phyloP scores from a whole-genome alignment of 805 yeast genomes.

The Wickerhamomyces sydowiorum region DNA sequence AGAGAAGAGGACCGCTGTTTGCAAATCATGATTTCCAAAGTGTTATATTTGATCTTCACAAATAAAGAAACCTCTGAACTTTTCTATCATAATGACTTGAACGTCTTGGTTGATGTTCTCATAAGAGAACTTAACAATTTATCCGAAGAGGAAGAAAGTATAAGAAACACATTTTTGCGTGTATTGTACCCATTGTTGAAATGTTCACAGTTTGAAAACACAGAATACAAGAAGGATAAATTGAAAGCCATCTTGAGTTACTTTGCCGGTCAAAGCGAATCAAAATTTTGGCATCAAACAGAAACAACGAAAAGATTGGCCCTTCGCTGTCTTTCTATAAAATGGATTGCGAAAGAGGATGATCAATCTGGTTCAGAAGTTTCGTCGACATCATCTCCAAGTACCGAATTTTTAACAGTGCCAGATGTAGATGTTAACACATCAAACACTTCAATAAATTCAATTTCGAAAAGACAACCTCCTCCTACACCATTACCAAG shows the following conservation, averaged over 20 bases:
- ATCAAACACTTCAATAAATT: slow-evolving; percentile 31
- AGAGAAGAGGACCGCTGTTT: slow-evolving; percentile 66
- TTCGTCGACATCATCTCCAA: slow-evolving; percentile 4
- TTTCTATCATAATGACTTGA: slow-evolving; percentile 78
- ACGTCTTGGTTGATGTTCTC: slow-evolving; percentile 77
- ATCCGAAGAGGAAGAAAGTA: slow-evolving; percentile 49
- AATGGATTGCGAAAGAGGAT: slow-evolving; percentile 24
- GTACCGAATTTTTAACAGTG: slow-evolving; percentile 6
- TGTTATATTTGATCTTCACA: slow-evolving; percentile 69
- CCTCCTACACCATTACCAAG: slow-evolving; percentile 33
- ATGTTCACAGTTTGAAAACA: slow-evolving; percentile 53
- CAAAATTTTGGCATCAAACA: slow-evolving; percentile 29
- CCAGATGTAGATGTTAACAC: slow-evolving; percentile 11
- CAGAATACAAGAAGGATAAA: slow-evolving; percentile 54
- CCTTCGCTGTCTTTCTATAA: slow-evolving; percentile 18
- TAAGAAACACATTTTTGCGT: slow-evolving; percentile 67
- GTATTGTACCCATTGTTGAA: slow-evolving; percentile 67
- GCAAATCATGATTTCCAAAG: slow-evolving; percentile 74
- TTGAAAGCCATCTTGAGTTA: slow-evolving; percentile 45
- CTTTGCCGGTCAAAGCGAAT: slow-evolving; percentile 29
- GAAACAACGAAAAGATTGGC: slow-evolving; percentile 38
- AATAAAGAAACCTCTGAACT: slow-evolving; percentile 52
- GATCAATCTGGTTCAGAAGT: background rate
- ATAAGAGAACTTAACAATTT: slow-evolving; percentile 73
- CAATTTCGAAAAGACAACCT: slow-evolving; percentile 27